A percentile compares a stretch with the other conserved stretches of the same genome.
These are phyloP conservation scores for Cystobasidium tubakii DNA, from an alignment of 768 basidiomycete species.

Conservation along the genomic window DNA sequence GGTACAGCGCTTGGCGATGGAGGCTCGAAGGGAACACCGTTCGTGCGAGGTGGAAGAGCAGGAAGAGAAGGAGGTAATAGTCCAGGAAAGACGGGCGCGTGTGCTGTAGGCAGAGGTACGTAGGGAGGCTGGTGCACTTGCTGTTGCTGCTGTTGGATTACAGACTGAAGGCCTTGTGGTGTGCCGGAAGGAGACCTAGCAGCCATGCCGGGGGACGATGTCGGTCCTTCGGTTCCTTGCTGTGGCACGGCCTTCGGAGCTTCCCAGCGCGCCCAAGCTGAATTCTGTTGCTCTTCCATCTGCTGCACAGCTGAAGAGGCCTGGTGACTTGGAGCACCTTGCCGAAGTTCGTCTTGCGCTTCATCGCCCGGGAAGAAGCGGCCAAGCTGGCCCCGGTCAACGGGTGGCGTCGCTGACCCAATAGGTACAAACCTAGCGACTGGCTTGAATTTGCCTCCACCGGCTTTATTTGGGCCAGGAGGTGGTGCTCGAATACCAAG, in stretches of 20 bases:
- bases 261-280: constrained; percentile 2
- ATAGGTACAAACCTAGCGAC: constrained; percentile 21
- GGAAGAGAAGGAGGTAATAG: not conserved
- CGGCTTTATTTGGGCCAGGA: constrained; percentile 14
- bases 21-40: not conserved
- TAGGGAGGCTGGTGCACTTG: not conserved
- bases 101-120: not conserved
- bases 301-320: not conserved
- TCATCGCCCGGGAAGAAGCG: constrained; percentile 16
- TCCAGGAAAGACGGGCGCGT: constrained; percentile 6
- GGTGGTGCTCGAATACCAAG: constrained; percentile 29
- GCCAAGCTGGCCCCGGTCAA: not conserved
- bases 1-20: not conserved
- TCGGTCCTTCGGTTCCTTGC: not conserved
- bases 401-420: not conserved
- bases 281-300: not conserved
- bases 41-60: not conserved
- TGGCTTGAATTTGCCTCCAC: constrained; percentile 16
- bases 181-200: not conserved
- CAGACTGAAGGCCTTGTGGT: not conserved
- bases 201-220: not conserved
- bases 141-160: not conserved
- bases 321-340: not conserved
- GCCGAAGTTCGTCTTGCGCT: not conserved
- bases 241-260: not conserved